phyloP scores from a whole-genome alignment of 1,284 basidiomycete species.

The Flammula alnicola region DNA sequence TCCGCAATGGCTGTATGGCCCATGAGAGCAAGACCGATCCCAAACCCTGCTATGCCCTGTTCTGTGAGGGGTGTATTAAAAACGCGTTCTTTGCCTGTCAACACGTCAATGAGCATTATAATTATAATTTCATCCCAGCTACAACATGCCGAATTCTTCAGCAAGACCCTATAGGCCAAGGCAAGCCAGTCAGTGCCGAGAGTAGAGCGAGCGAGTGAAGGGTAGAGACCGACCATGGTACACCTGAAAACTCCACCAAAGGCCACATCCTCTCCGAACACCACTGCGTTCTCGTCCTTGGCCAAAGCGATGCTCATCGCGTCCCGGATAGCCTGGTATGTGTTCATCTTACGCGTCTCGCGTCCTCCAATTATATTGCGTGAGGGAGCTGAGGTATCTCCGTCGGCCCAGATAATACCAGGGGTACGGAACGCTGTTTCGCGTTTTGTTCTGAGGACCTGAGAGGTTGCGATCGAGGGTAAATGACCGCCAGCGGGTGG shows the following conservation, averaged over 20 bases:
- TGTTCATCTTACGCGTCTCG: conserved; percentile 90
- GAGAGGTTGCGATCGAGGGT: conserved; percentile 69
- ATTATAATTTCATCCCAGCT: conserved; percentile 20
- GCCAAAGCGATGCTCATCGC: conserved; percentile 84
- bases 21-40: conserved; percentile 90
- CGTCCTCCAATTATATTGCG: conserved; percentile 68
- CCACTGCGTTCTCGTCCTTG: conserved; percentile 85
- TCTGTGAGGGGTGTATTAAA: conserved; percentile 95
- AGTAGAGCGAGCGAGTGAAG: neutral
- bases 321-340: conserved; percentile 89
- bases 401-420: conserved; percentile 73
- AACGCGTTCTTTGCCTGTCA: conserved; percentile 81
- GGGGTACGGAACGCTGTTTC: conserved; percentile 75
- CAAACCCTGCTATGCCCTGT: conserved; percentile 95
- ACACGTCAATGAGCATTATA: conserved; percentile 11
- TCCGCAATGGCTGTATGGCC: conserved; percentile 95
- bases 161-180: conserved; percentile 70
- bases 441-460: conserved; percentile 62
- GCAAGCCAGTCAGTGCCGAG: neutral
- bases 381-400: conserved; percentile 48
- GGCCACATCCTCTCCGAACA: conserved; percentile 94
- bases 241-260: conserved; percentile 95
- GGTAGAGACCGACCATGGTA: conserved; percentile 62
- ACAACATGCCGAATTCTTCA: conserved; percentile 82
- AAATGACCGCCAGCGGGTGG: conserved; percentile 80